Conservation (phyloP, 1,139 yeast genomes). For the Dujonia santamariae region DNA sequence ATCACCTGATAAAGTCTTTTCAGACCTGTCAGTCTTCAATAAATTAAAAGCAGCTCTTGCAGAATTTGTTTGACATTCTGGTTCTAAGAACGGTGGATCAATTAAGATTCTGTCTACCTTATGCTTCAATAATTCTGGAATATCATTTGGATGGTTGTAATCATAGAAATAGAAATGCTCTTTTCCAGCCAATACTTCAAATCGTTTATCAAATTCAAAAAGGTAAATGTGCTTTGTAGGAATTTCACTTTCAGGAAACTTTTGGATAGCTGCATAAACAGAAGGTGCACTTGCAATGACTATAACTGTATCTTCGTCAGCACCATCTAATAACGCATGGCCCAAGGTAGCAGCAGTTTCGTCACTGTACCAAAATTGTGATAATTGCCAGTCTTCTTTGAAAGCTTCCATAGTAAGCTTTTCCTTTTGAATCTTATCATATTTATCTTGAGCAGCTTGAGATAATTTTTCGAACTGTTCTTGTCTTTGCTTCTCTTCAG, state of each 20-base stretch:
- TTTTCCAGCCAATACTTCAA: constrained; percentile 66
- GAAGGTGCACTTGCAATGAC: constrained; percentile 89
- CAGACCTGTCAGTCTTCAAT: constrained; percentile 37
- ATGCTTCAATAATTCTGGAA: constrained; percentile 57
- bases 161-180: constrained; percentile 71
- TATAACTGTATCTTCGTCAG: constrained; percentile 64
- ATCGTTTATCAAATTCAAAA: constrained; percentile 75
- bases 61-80: constrained; percentile 76
- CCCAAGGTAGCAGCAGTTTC: constrained; percentile 67
- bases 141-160: constrained; percentile 62
- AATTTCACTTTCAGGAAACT: constrained; percentile 45
- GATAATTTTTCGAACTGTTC: constrained; percentile 59
- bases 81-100: constrained; percentile 86
- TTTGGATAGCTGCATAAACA: constrained; percentile 78
- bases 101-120: constrained; percentile 72
- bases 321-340: constrained; percentile 70
- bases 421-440: constrained; percentile 22
- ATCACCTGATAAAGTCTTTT: constrained; percentile 37
- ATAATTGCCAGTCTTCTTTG: constrained; percentile 89
- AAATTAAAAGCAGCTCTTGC: constrained; percentile 66
- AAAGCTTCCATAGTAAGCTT: constrained; percentile 61
- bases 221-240: constrained; percentile 71
- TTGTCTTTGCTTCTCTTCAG: constrained; percentile 60
- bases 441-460: constrained; percentile 56
- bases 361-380: constrained; percentile 87